These are phyloP conservation scores for Pseudogymnoascus sp. DNA, from an alignment of 2,329 filamentous ascomycete genomes.

Conservation along the genomic window DNA sequence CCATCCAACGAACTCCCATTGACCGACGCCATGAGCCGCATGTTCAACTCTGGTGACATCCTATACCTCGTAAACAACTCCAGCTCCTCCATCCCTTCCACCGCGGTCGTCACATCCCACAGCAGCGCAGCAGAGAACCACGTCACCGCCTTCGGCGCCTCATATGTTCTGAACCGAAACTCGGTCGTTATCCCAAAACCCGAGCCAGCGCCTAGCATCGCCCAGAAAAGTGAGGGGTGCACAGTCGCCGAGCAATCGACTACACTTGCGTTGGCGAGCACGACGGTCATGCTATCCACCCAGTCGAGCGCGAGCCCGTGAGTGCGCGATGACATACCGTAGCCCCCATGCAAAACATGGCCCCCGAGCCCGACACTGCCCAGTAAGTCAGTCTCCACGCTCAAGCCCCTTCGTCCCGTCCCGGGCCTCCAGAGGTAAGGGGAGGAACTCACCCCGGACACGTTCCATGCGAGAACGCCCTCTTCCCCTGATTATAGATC, in stretches of 20 bases:
- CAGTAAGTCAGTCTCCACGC: background rate
- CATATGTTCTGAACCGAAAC: conserved; percentile 29
- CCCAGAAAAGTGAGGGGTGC: conserved; percentile 28
- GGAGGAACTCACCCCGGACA: conserved; percentile 29
- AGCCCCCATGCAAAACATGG: conserved; percentile 42
- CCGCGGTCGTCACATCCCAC: background rate
- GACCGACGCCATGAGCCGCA: background rate
- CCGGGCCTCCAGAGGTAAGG: background rate
- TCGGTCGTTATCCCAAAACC: conserved; percentile 30
- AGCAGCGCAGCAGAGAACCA: conserved; percentile 19
- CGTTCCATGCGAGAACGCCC: conserved; percentile 38
- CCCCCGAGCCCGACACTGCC: conserved; percentile 37
- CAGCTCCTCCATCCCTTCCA: background rate
- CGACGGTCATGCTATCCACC: conserved; percentile 41
- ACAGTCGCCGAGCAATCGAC: conserved; percentile 21
- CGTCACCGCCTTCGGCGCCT: conserved; percentile 26
- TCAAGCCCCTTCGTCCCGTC: background rate
- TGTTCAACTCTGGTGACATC: background rate
- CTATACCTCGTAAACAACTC: background rate
- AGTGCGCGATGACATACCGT: conserved; percentile 36
- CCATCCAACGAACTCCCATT: background rate
- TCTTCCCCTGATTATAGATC: conserved; percentile 30
- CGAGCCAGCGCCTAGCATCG: conserved; percentile 30
- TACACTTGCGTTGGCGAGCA: conserved; percentile 31
- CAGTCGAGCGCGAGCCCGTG: conserved; percentile 47